phyloP scores from a whole-genome alignment of 345 rosid genomes.

The Cardamine occulta region DNA sequence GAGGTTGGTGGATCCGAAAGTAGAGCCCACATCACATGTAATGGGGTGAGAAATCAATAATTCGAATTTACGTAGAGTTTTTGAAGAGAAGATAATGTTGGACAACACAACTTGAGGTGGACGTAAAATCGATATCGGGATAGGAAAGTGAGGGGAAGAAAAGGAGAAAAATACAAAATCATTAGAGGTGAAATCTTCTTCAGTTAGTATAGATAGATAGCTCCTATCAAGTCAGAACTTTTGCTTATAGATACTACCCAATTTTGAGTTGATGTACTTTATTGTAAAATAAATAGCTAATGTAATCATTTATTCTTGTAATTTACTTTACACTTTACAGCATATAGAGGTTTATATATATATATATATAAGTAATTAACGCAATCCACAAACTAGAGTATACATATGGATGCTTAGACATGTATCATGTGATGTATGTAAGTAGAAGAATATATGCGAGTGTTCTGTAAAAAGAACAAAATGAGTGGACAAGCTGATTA shows the following conservation, averaged over 20 bases:
- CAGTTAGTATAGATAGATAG: neutral
- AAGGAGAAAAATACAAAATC: neutral
- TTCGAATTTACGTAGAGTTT: slow-evolving; percentile 14
- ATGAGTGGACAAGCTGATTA: slow-evolving; percentile 38
- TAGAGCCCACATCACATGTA: slow-evolving; percentile 43
- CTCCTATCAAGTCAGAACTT: neutral
- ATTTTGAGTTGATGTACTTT: neutral
- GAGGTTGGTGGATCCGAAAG: slow-evolving; percentile 23
- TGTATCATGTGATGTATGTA: slow-evolving; percentile 30
- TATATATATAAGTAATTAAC: slow-evolving; percentile 3
- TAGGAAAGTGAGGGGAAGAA: neutral
- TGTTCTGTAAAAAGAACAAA: slow-evolving; percentile 40
- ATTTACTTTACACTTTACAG: neutral
- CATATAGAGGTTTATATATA: neutral
- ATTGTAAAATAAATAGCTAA: too few relatives aligned
- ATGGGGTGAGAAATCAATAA: slow-evolving; percentile 8
- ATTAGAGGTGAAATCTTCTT: neutral
- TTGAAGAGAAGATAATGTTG: slow-evolving; percentile 31
- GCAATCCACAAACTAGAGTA: neutral
- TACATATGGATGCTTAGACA: slow-evolving; percentile 13
- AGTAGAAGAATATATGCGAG: neutral
- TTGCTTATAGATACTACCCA: neutral
- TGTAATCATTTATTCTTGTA: too few relatives aligned
- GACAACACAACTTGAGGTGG: slow-evolving; percentile 30
- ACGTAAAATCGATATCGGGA: neutral